These are phyloP conservation scores for Kuraishia ogatae DNA, from an alignment of 805 yeast genomes.

Conservation along the genomic window DNA sequence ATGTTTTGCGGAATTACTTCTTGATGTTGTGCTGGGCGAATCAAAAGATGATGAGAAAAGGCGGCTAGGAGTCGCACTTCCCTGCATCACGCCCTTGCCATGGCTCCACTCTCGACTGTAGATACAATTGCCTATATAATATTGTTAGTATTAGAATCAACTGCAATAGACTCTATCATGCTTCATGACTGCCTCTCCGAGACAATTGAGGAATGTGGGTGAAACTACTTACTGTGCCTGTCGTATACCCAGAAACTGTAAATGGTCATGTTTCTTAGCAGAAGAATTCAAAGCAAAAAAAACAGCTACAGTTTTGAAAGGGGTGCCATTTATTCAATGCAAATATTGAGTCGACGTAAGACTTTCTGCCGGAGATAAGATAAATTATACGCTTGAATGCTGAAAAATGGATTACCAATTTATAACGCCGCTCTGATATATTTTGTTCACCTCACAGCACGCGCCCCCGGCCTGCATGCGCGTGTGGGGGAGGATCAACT, in stretches of 20 bases:
- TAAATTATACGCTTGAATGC: too few species aligned
- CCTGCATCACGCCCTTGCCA: constrained; percentile 1
- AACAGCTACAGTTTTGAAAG: too few species aligned
- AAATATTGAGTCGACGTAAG: too few species aligned
- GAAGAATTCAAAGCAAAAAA: background rate
- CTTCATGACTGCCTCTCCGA: background rate
- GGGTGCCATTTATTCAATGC: too few species aligned
- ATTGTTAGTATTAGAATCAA: background rate
- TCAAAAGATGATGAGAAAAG: background rate
- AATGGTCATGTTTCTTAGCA: constrained; percentile 40
- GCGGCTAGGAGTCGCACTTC: background rate
- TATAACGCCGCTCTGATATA: too few species aligned
- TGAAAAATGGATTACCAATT: too few species aligned
- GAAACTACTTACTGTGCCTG: constrained; percentile 56
- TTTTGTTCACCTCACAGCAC: background rate
- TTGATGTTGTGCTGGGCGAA: background rate
- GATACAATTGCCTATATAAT: constrained; percentile 54
- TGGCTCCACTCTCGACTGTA: constrained; percentile 67
- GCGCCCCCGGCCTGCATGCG: background rate
- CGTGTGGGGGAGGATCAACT: background rate
- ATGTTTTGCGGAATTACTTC: background rate
- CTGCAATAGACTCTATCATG: background rate
- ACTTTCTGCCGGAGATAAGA: too few species aligned
- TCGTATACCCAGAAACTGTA: constrained; percentile 88
- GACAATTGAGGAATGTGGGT: background rate